phyloP scores from a whole-genome alignment of 345 rosid species.

The Hirschfeldia incana region DNA sequence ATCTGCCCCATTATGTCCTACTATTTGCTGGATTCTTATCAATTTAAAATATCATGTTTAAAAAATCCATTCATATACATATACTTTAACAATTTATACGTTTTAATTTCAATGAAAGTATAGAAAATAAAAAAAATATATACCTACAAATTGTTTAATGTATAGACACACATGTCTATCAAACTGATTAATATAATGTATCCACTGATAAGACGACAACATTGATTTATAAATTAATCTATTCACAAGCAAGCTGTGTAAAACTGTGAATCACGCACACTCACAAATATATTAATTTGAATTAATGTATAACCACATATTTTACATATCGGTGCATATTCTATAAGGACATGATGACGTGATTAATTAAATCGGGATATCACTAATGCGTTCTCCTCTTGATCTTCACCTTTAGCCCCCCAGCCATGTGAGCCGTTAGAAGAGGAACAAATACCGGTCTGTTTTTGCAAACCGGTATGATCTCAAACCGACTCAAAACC shows the following conservation, averaged over 20 bases:
- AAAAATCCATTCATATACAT: background rate
- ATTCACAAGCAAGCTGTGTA: background rate
- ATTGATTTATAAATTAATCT: background rate
- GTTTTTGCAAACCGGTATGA: constrained; percentile 34
- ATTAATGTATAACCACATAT: constrained; percentile 10
- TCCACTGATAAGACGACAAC: constrained; percentile 1
- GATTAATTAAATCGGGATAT: background rate
- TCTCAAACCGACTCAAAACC: constrained; percentile 46
- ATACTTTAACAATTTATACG: background rate
- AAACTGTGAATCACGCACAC: constrained; percentile 14
- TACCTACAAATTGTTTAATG: background rate
- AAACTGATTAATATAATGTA: constrained; percentile 13
- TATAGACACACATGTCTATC: background rate
- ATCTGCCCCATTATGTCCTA: constrained; percentile 2
- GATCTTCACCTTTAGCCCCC: constrained; percentile 60
- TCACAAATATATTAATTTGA: background rate
- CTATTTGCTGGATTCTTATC: background rate
- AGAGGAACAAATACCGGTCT: constrained; percentile 59
- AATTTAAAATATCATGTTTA: background rate
- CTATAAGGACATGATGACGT: constrained; percentile 1
- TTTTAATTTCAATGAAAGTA: background rate
- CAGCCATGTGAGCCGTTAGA: constrained; percentile 70
- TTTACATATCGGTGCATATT: constrained; percentile 18
- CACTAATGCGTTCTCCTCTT: constrained; percentile 31
- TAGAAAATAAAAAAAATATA: background rate